A percentile compares a stretch with the other conserved stretches of the same genome.
Conservation (phyloP, 83 land plant genomes). For the Picea abies region DNA sequence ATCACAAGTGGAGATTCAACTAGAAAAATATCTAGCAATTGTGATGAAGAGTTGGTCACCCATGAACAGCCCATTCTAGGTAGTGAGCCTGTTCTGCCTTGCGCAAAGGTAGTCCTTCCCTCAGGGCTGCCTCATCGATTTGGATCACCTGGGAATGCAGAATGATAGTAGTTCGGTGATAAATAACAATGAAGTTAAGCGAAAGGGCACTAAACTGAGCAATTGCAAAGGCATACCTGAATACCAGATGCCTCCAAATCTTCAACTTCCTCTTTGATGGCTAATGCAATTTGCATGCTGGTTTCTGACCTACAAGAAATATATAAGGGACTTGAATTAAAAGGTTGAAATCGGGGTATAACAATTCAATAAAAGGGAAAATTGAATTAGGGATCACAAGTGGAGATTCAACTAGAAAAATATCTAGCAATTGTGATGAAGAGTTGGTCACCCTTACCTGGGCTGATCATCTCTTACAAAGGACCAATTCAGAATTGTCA, state of each 20-base stretch:
- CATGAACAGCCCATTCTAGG: not conserved
- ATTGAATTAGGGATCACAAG: not conserved
- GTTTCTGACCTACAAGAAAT: conserved; percentile 60
- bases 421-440: no score
- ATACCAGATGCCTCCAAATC: conserved; percentile 22
- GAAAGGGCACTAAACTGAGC: not conserved
- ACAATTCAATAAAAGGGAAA: not conserved
- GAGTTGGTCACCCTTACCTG: conserved; percentile 29
- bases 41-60: no score
- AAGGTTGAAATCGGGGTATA: not conserved
- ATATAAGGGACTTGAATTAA: no score
- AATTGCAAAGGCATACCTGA: conserved; percentile 20
- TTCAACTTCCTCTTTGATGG: conserved; percentile 91
- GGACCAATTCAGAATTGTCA: conserved; percentile 21
- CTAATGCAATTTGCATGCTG: conserved; percentile 82
- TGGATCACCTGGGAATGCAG: conserved; percentile 59
- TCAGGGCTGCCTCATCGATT: conserved; percentile 27
- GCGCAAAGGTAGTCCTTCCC: no score
- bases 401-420: not conserved
- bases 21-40: not conserved
- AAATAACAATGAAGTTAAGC: not conserved
- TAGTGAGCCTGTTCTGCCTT: no score
- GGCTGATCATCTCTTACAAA: conserved; percentile 90
- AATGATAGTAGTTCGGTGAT: not conserved
- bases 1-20: not conserved